Evolutionary conservation across 805 yeast genomes (phyloP).

Genomic region (Candida rishiriensis): DNA sequence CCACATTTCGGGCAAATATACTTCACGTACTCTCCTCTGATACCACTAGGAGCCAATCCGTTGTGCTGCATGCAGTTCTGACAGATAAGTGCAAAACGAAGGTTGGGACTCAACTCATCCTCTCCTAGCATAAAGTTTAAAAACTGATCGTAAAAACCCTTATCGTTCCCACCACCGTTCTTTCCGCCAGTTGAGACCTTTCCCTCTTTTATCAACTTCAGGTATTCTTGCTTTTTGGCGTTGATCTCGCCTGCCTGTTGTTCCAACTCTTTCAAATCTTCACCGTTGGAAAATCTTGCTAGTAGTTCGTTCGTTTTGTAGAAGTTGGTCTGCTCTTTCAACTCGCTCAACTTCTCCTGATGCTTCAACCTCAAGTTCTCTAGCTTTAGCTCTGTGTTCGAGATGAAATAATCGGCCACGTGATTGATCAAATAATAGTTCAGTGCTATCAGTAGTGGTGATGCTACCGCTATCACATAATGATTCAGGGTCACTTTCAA

Average conservation of each 20-base stretch:
- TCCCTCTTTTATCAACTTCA: conserved; percentile 31
- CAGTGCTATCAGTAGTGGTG: conserved; percentile 14
- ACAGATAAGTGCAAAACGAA: conserved; percentile 71
- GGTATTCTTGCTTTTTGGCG: conserved; percentile 34
- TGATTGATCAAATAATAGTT: conserved; percentile 12
- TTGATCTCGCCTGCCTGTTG: conserved; percentile 39
- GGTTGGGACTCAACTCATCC: conserved; percentile 57
- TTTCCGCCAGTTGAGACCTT: conserved; percentile 9
- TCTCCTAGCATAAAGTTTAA: conserved; percentile 49
- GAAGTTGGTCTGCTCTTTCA: conserved; percentile 58
- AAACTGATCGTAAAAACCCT: conserved; percentile 28
- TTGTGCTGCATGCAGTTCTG: conserved; percentile 62
- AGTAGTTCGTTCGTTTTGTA: conserved; percentile 71
- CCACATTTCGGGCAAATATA: conserved; percentile 71
- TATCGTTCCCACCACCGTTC: conserved; percentile 6
- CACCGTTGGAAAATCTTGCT: conserved; percentile 54
- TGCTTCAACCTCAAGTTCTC: conserved; percentile 30
- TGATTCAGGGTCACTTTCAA: conserved; percentile 1
- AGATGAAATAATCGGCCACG: conserved; percentile 18
- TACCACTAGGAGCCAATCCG: conserved; percentile 76
- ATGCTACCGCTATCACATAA: conserved; percentile 1
- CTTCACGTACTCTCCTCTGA: conserved; percentile 42
- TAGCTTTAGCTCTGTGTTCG: conserved; percentile 18
- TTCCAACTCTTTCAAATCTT: conserved; percentile 37
- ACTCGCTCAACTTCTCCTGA: conserved; percentile 32